These are phyloP conservation scores for Wallacemonas sp. DNA, from an alignment of 208 protist species.

Conservation along the genomic window DNA sequence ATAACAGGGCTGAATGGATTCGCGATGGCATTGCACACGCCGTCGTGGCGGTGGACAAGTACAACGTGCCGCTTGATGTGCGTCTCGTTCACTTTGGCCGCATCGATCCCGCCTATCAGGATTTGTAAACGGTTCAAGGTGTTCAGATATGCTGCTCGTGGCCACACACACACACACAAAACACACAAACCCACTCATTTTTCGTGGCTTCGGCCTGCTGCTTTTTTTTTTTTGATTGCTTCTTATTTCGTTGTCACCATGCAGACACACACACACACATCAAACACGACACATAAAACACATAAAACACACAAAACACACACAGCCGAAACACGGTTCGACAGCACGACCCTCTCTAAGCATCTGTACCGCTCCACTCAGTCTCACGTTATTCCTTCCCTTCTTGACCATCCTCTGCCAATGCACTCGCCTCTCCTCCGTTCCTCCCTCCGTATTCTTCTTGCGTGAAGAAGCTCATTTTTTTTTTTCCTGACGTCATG, in stretches of 20 bases:
- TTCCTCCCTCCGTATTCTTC: no score
- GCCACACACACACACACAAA: slow-evolving; percentile 7
- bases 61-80: slow-evolving; percentile 42
- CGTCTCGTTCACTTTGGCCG: slow-evolving; percentile 23
- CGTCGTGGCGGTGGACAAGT: slow-evolving; percentile 9
- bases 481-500: no score
- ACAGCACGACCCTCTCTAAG: no score
- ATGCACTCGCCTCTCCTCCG: no score
- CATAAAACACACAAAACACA: neutral
- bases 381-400: no score
- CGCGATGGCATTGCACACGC: slow-evolving; percentile 23
- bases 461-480: no score
- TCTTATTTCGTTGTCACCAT: neutral
- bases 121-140: no score
- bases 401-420: no score
- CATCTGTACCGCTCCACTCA: no score
- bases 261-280: neutral
- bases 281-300: no score
- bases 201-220: no score
- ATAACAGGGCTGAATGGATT: slow-evolving; percentile 46
- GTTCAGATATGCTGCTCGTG: no score
- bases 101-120: slow-evolving; percentile 5
- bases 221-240: neutral
- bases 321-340: neutral
- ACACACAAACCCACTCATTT: neutral